Evolutionary conservation across 2,329 filamentous ascomycete genomes (phyloP).

Genomic region (Hymenoscyphus fructigenus): DNA sequence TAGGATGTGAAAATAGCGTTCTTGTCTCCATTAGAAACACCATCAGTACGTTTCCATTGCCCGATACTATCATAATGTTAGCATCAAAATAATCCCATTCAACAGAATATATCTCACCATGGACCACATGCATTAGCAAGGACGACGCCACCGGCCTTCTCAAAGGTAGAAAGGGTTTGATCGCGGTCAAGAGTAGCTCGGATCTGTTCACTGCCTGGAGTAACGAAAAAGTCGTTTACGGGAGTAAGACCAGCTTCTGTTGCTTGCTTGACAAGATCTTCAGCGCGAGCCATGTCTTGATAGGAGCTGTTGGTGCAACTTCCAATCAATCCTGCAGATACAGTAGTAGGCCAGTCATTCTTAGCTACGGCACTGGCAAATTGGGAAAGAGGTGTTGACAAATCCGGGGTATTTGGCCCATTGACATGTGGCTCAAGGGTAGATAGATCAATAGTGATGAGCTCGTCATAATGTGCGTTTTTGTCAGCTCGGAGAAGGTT

Average conservation of each 20-base stretch:
- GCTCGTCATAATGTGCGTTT: constrained; percentile 82
- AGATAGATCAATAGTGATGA: constrained; percentile 88
- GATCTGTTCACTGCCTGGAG: constrained; percentile 95
- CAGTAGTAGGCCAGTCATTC: constrained; percentile 86
- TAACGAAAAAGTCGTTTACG: constrained; percentile 90
- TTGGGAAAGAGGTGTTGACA: constrained; percentile 86
- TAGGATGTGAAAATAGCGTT: constrained; percentile 98
- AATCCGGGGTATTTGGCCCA: constrained; percentile 92
- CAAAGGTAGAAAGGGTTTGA: constrained; percentile 81
- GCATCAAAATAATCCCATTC: not conserved
- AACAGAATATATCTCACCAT: not conserved
- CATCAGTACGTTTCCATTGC: constrained; percentile 92
- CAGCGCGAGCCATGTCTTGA: constrained; percentile 95
- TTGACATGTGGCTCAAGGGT: constrained; percentile 94
- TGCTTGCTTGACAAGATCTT: constrained; percentile 90
- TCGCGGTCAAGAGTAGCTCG: constrained; percentile 90
- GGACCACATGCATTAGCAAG: constrained; percentile 88
- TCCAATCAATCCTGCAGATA: constrained; percentile 91
- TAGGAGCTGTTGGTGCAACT: constrained; percentile 99
- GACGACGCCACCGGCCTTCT: constrained; percentile 80
- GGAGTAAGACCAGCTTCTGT: constrained; percentile 86
- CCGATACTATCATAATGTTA: constrained; percentile 60
- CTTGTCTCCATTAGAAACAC: constrained; percentile 75
- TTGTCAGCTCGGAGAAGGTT: constrained; percentile 75
- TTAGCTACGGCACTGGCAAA: constrained; percentile 83